Percentiles rank a stretch among this genome's conserved stretches.
phyloP scores from a whole-genome alignment of 2,329 filamentous ascomycete genomes.

The Zymoseptoria pseudotritici region DNA sequence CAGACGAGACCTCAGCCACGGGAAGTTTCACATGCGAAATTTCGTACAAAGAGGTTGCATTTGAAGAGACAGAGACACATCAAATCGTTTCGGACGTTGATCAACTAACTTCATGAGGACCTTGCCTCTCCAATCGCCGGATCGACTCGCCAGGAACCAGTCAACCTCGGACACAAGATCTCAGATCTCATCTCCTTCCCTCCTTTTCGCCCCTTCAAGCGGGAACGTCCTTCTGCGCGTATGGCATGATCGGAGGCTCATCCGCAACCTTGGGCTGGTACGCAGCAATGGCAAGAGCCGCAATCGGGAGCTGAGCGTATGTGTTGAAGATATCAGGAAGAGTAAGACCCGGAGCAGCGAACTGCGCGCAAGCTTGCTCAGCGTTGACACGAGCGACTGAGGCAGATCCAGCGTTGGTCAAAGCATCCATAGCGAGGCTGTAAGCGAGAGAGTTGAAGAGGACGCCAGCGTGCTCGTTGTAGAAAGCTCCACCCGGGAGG shows the following conservation, averaged over 20 bases:
- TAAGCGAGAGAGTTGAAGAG: slow-evolving; percentile 42
- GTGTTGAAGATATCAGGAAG: slow-evolving; percentile 39
- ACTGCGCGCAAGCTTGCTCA: slow-evolving; percentile 31
- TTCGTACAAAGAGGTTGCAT: slow-evolving; percentile 5
- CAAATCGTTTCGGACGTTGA: not conserved
- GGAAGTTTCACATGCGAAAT: not conserved
- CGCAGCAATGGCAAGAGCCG: slow-evolving; percentile 28
- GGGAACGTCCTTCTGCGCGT: slow-evolving; percentile 29
- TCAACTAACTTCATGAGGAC: not conserved
- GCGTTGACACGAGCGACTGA: slow-evolving; percentile 33
- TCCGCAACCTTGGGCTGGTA: slow-evolving; percentile 29
- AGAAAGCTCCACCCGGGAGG: slow-evolving; percentile 32
- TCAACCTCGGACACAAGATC: not conserved
- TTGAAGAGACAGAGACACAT: slow-evolving; percentile 1
- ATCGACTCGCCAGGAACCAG: not conserved
- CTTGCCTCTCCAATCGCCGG: not conserved
- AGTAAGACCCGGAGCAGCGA: slow-evolving; percentile 32
- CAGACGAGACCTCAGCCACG: not conserved
- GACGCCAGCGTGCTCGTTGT: slow-evolving; percentile 44
- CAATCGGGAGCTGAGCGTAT: slow-evolving; percentile 34
- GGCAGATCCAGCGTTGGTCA: slow-evolving; percentile 41
- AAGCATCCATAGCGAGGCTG: slow-evolving; percentile 40
- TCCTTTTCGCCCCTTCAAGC: not conserved
- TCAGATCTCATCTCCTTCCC: not conserved
- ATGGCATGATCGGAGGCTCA: slow-evolving; percentile 36